Base-by-base conservation (phyloP, 176 grass and related monocot species). In the Canna indica region DNA sequence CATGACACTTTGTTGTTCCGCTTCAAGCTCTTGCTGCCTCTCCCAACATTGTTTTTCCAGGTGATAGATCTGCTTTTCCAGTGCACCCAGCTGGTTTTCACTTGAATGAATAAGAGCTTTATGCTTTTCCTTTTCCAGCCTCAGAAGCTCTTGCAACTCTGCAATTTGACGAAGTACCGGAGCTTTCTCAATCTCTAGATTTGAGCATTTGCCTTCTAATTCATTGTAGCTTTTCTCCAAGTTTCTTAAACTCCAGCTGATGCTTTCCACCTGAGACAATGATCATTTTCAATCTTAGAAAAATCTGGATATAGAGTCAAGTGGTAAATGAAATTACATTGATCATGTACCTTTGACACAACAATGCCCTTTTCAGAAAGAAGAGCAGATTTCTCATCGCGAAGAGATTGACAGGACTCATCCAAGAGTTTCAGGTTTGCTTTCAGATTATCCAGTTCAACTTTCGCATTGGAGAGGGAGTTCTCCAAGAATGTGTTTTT, bases 401-500 rank as follows among this genome's bases (percentile, higher is more conserved):
- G 48, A 59, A 93, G 83, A 74, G 82, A 36, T 5, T 77, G 84
- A 54, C 75, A 73, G 22, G 80, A 93, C 57, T 89, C 77, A 53
- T 90, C 88, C 31, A 78, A 54, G 50, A 75, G 80, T 73, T 85
- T 81, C 69, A 90, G 42, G 34, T 90, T 93, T 76, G 60, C 88
- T 74, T 78, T 82, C 65, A 88, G 70, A 56, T 72, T 80, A 34
- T 93, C 82, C 26, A 99, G 78, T 80, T 99, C 86, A 7, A 54
- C 69, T 76, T 65, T 88, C 20, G 84, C 81, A 36, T 88, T 86
- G 34, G 77, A 87, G 74, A 99, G 75, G 29, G 88, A 82, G 71
- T 87, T 93, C 80, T 99, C 90, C 62, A 99, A 80, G 62, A 88
- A 81, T 33, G 82, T 78, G 14, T 99, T 99, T 74, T 89, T 85